Evolutionary conservation across 768 basidiomycete species (phyloP).

Genomic region (Guyanaporus albipodus): DNA sequence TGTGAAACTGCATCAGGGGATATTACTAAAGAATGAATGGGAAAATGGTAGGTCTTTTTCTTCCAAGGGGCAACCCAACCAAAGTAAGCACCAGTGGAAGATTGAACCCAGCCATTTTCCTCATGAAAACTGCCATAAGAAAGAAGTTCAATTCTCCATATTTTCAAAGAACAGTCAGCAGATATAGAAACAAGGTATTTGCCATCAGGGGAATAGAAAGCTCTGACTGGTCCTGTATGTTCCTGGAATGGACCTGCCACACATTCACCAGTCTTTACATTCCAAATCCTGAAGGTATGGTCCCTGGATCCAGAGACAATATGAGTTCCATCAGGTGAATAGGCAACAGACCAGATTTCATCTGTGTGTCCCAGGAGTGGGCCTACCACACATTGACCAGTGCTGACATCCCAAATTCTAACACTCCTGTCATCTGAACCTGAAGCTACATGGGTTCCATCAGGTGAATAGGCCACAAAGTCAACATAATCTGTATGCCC

Average conservation of each 20-base stretch:
- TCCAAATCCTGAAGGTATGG: conserved; percentile 4
- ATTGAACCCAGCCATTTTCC: no score
- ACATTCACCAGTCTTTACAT: conserved; percentile 6
- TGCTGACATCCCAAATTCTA: conserved; percentile 16
- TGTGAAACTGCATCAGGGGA: no score
- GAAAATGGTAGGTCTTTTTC: no score
- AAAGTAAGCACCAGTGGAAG: no score
- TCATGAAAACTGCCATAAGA: no score
- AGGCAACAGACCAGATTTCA: conserved; percentile 4
- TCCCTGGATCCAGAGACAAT: conserved; percentile 15
- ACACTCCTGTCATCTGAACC: conserved; percentile 14
- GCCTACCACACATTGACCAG: neutral
- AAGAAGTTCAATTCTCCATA: no score
- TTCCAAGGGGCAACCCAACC: no score
- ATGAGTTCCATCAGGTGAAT: conserved; percentile 13
- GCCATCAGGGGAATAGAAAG: no score
- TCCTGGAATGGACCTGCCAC: neutral
- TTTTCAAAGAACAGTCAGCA: no score
- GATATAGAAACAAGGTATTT: no score
- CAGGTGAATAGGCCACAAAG: conserved; percentile 13
- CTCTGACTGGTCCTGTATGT: no score
- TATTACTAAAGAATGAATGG: no score
- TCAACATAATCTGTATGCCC: conserved; percentile 14
- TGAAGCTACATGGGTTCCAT: conserved; percentile 14
- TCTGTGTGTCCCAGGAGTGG: conserved; percentile 4